Conservation (phyloP, 2,329 filamentous ascomycete species). For the Cladosporium velox region DNA sequence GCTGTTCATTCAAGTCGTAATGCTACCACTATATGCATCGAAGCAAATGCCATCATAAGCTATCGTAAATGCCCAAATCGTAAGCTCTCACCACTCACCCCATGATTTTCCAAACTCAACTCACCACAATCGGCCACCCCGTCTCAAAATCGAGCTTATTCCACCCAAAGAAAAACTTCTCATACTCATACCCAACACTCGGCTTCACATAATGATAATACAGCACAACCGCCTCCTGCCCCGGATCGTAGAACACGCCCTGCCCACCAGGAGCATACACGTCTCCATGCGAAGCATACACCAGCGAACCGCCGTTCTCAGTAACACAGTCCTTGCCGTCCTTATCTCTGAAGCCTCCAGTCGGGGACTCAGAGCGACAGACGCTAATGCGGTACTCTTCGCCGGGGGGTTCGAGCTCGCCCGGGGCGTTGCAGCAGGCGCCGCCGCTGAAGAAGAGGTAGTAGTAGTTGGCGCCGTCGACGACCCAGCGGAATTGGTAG, state of each 20-base stretch:
- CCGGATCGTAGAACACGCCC: conserved; percentile 56
- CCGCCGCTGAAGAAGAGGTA: conserved; percentile 54
- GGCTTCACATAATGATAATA: conserved; percentile 60
- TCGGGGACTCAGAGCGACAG: conserved; percentile 56
- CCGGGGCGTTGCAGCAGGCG: conserved; percentile 40
- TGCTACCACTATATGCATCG: neutral
- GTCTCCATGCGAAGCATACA: conserved; percentile 61
- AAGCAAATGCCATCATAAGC: neutral
- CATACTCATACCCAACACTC: conserved; percentile 27
- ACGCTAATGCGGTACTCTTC: conserved; percentile 66
- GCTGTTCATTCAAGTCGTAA: neutral
- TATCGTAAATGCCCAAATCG: neutral
- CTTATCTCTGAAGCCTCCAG: conserved; percentile 59
- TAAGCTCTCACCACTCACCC: too few relatives aligned
- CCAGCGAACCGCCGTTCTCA: conserved; percentile 59
- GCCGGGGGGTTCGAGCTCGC: conserved; percentile 45
- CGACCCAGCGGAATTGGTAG: conserved; percentile 55
- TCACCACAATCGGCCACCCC: conserved; percentile 29
- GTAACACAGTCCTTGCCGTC: conserved; percentile 55
- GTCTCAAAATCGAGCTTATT: conserved; percentile 28
- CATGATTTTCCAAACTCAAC: neutral
- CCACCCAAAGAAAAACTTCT: conserved; percentile 32
- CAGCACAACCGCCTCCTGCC: conserved; percentile 52
- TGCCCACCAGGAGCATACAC: conserved; percentile 68
- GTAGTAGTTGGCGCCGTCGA: conserved; percentile 49